Evolutionary conservation across 345 rosid species (phyloP).

Genomic region (Salix brachista): DNA sequence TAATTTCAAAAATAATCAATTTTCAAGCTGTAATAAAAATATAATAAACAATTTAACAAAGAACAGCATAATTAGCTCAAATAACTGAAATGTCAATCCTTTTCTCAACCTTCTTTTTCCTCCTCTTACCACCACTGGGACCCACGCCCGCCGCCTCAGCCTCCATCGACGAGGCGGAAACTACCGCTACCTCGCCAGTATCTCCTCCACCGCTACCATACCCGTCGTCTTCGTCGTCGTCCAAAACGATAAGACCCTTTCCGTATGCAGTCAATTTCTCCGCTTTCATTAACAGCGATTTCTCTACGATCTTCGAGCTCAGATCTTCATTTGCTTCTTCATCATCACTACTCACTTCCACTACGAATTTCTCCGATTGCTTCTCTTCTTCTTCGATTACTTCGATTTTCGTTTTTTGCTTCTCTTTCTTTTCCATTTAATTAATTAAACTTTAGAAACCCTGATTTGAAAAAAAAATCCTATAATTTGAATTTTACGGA

Average conservation of each 20-base stretch:
- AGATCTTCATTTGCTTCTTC: conserved; percentile 78
- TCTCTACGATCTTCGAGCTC: conserved; percentile 76
- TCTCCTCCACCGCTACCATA: neutral
- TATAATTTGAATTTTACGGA: neutral
- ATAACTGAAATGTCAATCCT: conserved; percentile 34
- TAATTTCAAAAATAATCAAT: neutral
- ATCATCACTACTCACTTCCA: conserved; percentile 35
- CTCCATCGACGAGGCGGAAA: conserved; percentile 25
- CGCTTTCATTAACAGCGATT: conserved; percentile 43
- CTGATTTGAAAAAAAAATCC: neutral
- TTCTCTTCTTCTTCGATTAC: conserved; percentile 27
- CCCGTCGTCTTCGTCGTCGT: conserved; percentile 5
- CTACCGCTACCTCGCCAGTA: conserved; percentile 17
- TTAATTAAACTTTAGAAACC: neutral
- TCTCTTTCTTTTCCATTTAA: conserved; percentile 35
- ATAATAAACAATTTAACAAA: neutral
- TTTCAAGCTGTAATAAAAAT: neutral
- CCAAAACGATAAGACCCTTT: conserved; percentile 4
- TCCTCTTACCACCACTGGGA: conserved; percentile 24
- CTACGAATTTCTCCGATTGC: conserved; percentile 10
- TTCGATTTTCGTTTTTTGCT: conserved; percentile 25
- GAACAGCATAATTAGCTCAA: neutral
- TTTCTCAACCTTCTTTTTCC: conserved; percentile 27
- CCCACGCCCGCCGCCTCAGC: conserved; percentile 15
- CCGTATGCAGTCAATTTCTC: conserved; percentile 22